Base-by-base conservation (phyloP, 305 asterid species). In the Solanum hybrid region DNA sequence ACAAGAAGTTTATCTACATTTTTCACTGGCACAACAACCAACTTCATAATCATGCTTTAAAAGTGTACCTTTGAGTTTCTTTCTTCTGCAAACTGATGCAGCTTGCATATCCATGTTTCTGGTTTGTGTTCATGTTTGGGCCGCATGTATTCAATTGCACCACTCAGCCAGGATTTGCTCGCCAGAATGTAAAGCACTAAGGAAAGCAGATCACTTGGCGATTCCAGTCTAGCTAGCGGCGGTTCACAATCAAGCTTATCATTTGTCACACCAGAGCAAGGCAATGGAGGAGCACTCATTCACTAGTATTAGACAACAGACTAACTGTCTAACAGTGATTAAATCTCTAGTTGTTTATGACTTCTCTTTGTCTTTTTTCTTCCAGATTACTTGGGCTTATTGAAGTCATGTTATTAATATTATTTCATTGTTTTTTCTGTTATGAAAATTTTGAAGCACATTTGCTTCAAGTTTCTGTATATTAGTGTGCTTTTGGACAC, bases 131-230 rank as follows among this genome's bases (percentile, higher is more conserved):
- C 89, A 40, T 92, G 85, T 86, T 88, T 36, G 94, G 93, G 84
- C 92, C 93, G 46, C 91, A 87, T 76, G 88, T 42, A 79, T 24
- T 92, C 85, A 89, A 90, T 90, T 86, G 36, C 89, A 72, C 71
- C 31, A 29, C 85, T 86, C 92, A 94, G 96, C 96, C 96, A 78
- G 96, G 96, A 73, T 94, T 94, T 84, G 91, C 94, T 71, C 93
- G 96, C 66, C 94, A 91, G 91, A 92, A 91, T 46, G 42, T 90
- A 88, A 92, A 92, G 92, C 88, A 29, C 29, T 91, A 42, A 82
- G 91, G 60, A 35, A 75, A 27, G 88, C 72, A 29, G 86, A 10
- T 35, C 75, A 20, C 87, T 29, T 31, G 42, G 31, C 31, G 1
- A 51, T 3, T 51, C 12, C 40, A 51, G 2, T 24, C 31, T 79